A percentile compares a stretch with the other conserved stretches of the same genome.
Evolutionary conservation across 495 filamentous ascomycete species (phyloP).

Genomic region (Aeminium ludgeri): DNA sequence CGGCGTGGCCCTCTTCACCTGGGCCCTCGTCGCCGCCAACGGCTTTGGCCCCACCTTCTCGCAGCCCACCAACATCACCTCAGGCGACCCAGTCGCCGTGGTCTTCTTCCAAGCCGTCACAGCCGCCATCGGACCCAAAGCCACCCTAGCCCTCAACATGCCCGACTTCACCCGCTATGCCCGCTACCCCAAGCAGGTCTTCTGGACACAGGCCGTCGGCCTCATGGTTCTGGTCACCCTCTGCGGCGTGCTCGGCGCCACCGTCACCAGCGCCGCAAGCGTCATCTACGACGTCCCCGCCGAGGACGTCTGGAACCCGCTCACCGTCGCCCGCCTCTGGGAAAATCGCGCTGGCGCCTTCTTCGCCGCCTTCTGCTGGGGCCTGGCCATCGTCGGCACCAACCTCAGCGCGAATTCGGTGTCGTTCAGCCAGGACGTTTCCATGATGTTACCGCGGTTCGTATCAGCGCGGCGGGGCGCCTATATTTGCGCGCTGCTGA

Average conservation of each 20-base stretch:
- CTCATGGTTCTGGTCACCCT: conserved; percentile 6
- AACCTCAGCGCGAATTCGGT: conserved; percentile 29
- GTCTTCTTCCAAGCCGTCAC: conserved; percentile 29
- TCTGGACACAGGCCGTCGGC: conserved; percentile 4
- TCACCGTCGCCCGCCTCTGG: conserved; percentile 24
- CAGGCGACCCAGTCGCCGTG: not conserved
- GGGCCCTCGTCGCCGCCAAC: conserved; percentile 6
- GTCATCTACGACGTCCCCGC: conserved; percentile 26
- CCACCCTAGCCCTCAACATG: conserved; percentile 19
- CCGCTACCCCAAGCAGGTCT: conserved; percentile 1
- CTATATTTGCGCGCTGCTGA: conserved; percentile 39
- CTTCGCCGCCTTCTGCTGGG: conserved; percentile 30
- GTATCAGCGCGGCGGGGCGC: conserved; percentile 47
- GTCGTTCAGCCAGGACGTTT: conserved; percentile 47
- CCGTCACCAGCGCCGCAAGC: conserved; percentile 1
- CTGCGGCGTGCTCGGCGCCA: conserved; percentile 9
- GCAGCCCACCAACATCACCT: conserved; percentile 9
- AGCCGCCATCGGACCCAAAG: conserved; percentile 22
- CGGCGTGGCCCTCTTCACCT: conserved; percentile 13
- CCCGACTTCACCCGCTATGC: conserved; percentile 11
- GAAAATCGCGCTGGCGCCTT: conserved; percentile 17
- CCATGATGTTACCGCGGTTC: conserved; percentile 38
- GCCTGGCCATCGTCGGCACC: conserved; percentile 39
- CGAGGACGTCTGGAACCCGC: conserved; percentile 38
- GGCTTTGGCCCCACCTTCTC: conserved; percentile 10